Evolutionary conservation across 2,329 filamentous ascomycete species (phyloP), one percentile per base, ranked within the genome.

Genomic region (Blumeria graminis): DNA sequence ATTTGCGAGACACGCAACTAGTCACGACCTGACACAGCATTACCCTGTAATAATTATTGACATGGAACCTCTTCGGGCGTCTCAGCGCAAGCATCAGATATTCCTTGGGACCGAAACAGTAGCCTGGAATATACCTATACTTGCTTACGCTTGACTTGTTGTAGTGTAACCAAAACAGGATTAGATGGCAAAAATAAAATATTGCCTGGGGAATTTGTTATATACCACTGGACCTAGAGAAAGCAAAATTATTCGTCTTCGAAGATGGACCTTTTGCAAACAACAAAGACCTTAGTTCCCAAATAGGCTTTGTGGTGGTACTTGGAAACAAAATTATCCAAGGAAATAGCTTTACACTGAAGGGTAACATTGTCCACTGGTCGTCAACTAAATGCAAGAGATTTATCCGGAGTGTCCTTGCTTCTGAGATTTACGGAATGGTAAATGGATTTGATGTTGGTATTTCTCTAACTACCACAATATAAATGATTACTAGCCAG

Each of bases 391-490:
- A 55, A 55, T 55, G 52, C 35, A 59, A 56, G 32, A 34, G 55
- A 35, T 56, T 61, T 39, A 61, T 50, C 6, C 16, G 43, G n/a
- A 60, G 56, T 46, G 53, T 39, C n/a, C 10, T 39, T 39, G 4
- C 11, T 61, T 59, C 35, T 10, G 45, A 60, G 38, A 35, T 61
- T 10, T 59, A 58, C 18, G 43, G 28, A 0, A 58, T 60, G 43
- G 46, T 57, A 9, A 11, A 3, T 3, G 53, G 57, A 28, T 41
- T 58, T 16, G 55, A 60, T 46, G 54, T 58, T 10, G 51, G 4
- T 10, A 43, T 36, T 11, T 55, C 55, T 13, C 34, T 57, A 36
- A 43, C 22, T 10, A 43, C 55, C n/a, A 60, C 38, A 6, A 36
- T 55, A 36, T 3, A 39, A 22, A 55, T 22, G 13, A 55, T 55